Evolutionary conservation across 202 grass and related monocot species (phyloP), one percentile per base, ranked within the genome.

Genomic region (Schoenoplectus triqueter): DNA sequence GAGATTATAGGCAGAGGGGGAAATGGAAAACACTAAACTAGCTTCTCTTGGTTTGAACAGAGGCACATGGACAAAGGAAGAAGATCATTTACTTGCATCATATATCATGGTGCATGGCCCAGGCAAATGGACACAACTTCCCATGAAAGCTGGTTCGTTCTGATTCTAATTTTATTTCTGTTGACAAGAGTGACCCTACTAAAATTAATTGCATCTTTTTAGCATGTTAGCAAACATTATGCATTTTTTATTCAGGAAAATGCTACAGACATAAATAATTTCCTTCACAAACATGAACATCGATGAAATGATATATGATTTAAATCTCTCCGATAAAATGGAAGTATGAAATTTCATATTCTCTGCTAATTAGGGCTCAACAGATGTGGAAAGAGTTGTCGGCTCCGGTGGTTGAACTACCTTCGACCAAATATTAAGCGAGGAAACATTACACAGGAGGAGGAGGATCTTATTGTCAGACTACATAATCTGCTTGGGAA

Each of bases 361-460:
- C 21, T 55, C 18, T 65, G 56, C 3, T 10, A 67, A 54, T 82
- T 66, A 87, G 85, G 85, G 7, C 66, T 87, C 14, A 87, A 75
- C 3, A 21, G 85, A 67, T 83, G 79, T 13, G 85, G 85, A 0
- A 87, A 87, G 66, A 87, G 85, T 73, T 87, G 85, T 52, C 62
- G 85, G 64, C 85, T 87, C 2, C 64, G 85, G 7, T 87, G 85
- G 85, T 41, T 87, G 85, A 87, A 87, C 66, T 87, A 87, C 19
- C 78, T 87, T 18, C 77, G 68, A 55, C 85, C 85, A 2, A 55
- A 83, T 41, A 83, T 83, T 57, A 83, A 83, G 80, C 47, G 64
- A 57, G 80, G 80, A 21, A 83, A 83, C 64, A 83, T 83, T 54
- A 83, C 80, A 3, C 49, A 83, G 72, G 76, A 81, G 2, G 85